Base-by-base conservation (phyloP, 2,329 filamentous ascomycete species). In the Diaporthe caulivora region DNA sequence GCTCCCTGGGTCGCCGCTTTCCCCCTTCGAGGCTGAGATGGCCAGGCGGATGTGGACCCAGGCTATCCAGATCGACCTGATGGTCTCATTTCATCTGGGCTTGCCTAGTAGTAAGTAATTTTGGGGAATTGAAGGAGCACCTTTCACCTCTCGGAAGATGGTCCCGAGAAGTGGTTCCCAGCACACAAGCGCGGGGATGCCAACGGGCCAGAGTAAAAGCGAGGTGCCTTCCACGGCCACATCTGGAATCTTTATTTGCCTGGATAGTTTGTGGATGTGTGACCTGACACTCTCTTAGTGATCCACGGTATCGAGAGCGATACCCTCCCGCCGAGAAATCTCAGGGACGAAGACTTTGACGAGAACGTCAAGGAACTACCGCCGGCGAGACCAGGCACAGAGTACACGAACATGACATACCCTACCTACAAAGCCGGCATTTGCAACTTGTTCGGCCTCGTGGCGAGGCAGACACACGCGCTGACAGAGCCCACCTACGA, bases 41-140 rank as follows among this genome's bases (percentile, higher is more conserved):
- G 83, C 87, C 17, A 83, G 87, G 42, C 83, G 87, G 18, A 79
- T 87, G 76, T 90, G 88, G 89, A 86, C 87, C 75, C 83, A 89
- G 75, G 84, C 86, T 3, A 80, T 84, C 34, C 90, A 92, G 78
- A 85, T 92, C 60, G 92, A 94, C 78, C 81, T 91, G 3, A 81
- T 93, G 5, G 90, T 92, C 34, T 89, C 90, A 1, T 93, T 92
- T 78, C 91, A 93, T 78, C 86, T 93, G 74, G 92, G 92, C 2
- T 83, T 94, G 70, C 92, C 92, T 2, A 71, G 58, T 13, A 74
- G 62, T 67, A 67, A 67, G 62, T 67, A 9, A 53, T 7, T 24
- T 6, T 47, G 18, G 21, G 29, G 5, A 2, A 6, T 24, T n/a
- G 47, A 2, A 42, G 26, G 37, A 18, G 18, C 29, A 2, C 26